phyloP scores from a whole-genome alignment of 1,284 basidiomycete genomes.

The Ustilago xerochloae region DNA sequence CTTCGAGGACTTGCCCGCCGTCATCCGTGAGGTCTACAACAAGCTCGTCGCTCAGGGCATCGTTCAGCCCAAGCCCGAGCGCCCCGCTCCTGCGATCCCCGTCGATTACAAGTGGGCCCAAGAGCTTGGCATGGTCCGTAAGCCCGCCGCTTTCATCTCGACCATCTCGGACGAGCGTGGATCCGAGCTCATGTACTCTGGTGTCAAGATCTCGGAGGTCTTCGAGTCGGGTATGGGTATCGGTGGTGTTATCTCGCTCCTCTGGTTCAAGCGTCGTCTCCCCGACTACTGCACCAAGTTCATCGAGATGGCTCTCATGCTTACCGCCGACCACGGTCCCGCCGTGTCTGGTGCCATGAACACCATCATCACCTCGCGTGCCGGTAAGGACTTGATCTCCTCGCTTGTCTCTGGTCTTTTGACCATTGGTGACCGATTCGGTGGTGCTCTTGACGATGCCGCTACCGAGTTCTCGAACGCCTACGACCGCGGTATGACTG shows the following conservation, averaged over 20 bases:
- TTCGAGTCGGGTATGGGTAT: constrained; percentile 76
- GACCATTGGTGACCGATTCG: constrained; percentile 97
- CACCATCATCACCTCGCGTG: constrained; percentile 98
- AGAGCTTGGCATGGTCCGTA: constrained; percentile 97
- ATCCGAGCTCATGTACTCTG: constrained; percentile 96
- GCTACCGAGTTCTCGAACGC: constrained; percentile 87
- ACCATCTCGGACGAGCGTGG: constrained; percentile 99
- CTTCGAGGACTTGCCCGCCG: constrained; percentile 92
- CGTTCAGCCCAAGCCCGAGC: constrained; percentile 81
- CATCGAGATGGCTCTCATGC: constrained; percentile 99
- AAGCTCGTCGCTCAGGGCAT: constrained; percentile 79
- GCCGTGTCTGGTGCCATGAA: constrained; percentile 89
- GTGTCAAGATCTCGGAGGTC: constrained; percentile 98
- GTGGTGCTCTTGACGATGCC: constrained; percentile 98
- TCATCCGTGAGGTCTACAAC: constrained; percentile 86
- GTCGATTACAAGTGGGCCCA: constrained; percentile 99
- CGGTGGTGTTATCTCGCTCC: constrained; percentile 92
- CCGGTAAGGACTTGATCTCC: constrained; percentile 97
- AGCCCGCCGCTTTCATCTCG: constrained; percentile 98
- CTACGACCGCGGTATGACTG: constrained; percentile 88
- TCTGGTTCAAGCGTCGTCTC: constrained; percentile 95
- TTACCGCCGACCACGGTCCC: constrained; percentile 91
- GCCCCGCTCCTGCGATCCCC: constrained; percentile 92
- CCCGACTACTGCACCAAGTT: constrained; percentile 71
- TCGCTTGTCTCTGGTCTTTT: constrained; percentile 94